Conservation (phyloP, 2,329 filamentous ascomycete genomes). For the Cercospora brassicicola region DNA sequence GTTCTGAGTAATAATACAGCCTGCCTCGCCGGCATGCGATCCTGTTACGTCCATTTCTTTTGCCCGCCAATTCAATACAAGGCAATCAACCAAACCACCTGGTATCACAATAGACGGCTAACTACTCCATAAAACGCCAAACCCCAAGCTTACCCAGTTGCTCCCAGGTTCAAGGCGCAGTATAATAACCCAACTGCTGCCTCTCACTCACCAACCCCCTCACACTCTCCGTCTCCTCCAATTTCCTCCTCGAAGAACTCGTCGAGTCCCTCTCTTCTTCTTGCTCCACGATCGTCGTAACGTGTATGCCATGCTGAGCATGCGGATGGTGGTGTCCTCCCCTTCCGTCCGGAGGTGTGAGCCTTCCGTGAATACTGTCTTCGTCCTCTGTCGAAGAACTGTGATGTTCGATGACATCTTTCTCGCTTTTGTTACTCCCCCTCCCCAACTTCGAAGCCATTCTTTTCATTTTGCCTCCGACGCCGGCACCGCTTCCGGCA, state of each 20-base stretch:
- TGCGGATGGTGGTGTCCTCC: not conserved
- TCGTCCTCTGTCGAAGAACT: slow-evolving; percentile 3
- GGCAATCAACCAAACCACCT: not conserved
- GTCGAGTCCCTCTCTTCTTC: slow-evolving; percentile 17
- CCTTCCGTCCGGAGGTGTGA: not conserved
- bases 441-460: slow-evolving; percentile 10
- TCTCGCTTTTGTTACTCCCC: slow-evolving; percentile 12
- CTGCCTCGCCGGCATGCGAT: not conserved
- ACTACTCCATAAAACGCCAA: not conserved
- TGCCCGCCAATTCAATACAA: not conserved
- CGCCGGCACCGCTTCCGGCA: not conserved
- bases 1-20: not conserved
- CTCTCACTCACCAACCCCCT: slow-evolving; percentile 14
- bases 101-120: not conserved
- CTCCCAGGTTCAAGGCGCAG: not conserved
- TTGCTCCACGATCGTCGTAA: slow-evolving; percentile 27
- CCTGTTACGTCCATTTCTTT: not conserved
- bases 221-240: slow-evolving; percentile 21
- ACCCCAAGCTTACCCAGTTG: not conserved
- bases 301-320: slow-evolving; percentile 16
- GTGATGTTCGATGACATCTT: slow-evolving; percentile 1
- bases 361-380: not conserved
- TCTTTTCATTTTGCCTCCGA: not conserved
- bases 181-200: not conserved
- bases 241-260: slow-evolving; percentile 9